Evolutionary conservation across 352 stramenopile genomes (phyloP).

Genomic region (Pythium grandisporangium): DNA sequence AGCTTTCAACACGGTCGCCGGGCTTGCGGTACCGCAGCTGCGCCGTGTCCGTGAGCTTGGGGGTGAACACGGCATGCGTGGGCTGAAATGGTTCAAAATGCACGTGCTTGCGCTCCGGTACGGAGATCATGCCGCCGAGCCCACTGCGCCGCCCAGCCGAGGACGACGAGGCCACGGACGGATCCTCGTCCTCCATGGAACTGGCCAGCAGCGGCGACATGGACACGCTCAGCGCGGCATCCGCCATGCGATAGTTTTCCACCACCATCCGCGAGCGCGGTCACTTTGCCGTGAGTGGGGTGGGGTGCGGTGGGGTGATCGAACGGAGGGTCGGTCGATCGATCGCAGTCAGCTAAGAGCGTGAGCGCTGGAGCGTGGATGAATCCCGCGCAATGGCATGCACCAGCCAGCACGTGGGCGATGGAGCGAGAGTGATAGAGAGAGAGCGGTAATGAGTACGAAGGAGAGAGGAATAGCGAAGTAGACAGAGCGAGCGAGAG

Average conservation of each 20-base stretch:
- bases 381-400: no score
- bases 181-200: constrained; percentile 58
- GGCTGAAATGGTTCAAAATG: constrained; percentile 75
- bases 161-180: neutral
- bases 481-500: neutral
- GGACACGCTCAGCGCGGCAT: constrained; percentile 52
- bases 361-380: no score
- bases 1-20: constrained; percentile 58
- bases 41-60: constrained; percentile 51
- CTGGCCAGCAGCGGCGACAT: constrained; percentile 71
- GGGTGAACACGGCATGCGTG: constrained; percentile 82
- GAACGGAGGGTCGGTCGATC: no score
- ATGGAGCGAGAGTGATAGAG: no score
- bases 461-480: neutral
- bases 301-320: no score
- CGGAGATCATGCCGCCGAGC: constrained; percentile 1
- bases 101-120: constrained; percentile 54
- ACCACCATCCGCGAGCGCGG: no score
- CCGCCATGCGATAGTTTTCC: constrained; percentile 27
- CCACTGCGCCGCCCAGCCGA: constrained; percentile 1
- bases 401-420: no score
- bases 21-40: constrained; percentile 74
- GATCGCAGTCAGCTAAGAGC: no score
- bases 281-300: no score
- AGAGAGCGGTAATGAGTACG: no score